Conservation (phyloP, 2,329 filamentous ascomycete species). For the Penicillium hordei region DNA sequence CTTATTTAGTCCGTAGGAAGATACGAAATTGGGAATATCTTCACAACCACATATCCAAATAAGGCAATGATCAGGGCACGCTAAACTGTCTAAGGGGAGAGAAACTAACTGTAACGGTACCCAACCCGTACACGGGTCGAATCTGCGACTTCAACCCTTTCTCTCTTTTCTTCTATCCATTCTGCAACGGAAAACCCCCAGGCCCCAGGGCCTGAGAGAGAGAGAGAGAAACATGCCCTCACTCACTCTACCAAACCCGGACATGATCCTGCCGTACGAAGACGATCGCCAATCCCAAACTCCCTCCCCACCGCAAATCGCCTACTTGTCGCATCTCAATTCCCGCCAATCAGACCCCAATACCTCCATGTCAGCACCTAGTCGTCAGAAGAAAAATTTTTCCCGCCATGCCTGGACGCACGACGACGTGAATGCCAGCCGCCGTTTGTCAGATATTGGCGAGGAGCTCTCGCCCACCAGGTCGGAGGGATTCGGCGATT, state of each 20-base stretch:
- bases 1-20: neutral
- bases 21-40: constrained; percentile 7
- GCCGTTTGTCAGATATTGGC: constrained; percentile 48
- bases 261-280: constrained; percentile 86
- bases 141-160: constrained; percentile 6
- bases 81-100: constrained; percentile 25
- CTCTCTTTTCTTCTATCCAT: constrained; percentile 1
- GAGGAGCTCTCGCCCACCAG: constrained; percentile 40
- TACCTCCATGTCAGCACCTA: constrained; percentile 6
- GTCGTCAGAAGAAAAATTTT: constrained; percentile 30
- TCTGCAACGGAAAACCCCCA: constrained; percentile 1
- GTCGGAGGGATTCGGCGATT: constrained; percentile 20
- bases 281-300: constrained; percentile 51
- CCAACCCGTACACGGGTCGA: neutral
- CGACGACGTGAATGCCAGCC: constrained; percentile 40
- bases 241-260: constrained; percentile 86
- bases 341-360: constrained; percentile 33
- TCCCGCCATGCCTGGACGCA: constrained; percentile 38
- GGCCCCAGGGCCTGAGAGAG: constrained; percentile 13
- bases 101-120: constrained; percentile 4
- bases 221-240: constrained; percentile 57
- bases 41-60: constrained; percentile 15
- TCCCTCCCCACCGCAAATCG: constrained; percentile 54
- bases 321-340: constrained; percentile 45
- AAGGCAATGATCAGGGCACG: constrained; percentile 26